Percentiles rank a stretch among this genome's conserved stretches.
Evolutionary conservation across 2,329 filamentous ascomycete species (phyloP).

Genomic region (Colletotrichum endophyticum): DNA sequence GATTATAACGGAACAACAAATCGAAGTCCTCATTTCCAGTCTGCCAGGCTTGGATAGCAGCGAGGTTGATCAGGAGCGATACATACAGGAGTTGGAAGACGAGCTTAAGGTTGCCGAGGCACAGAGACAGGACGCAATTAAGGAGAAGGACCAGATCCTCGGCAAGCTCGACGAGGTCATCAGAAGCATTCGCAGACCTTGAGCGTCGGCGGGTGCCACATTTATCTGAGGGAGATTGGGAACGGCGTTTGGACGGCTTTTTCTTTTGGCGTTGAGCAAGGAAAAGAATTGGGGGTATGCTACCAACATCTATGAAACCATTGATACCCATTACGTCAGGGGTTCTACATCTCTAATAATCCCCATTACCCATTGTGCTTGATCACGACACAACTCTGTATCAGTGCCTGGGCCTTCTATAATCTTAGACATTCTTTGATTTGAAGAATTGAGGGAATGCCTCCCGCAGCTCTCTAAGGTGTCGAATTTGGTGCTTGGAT

Average conservation of each 20-base stretch:
- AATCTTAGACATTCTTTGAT: slow-evolving; percentile 29
- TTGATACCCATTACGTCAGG: background rate
- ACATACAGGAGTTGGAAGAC: slow-evolving; percentile 68
- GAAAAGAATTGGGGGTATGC: background rate
- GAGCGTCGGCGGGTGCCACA: slow-evolving; percentile 24
- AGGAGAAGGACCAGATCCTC: slow-evolving; percentile 67
- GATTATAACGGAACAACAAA: slow-evolving; percentile 82
- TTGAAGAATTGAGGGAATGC: slow-evolving; percentile 90
- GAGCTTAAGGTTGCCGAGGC: slow-evolving; percentile 68
- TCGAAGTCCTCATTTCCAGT: slow-evolving; percentile 76
- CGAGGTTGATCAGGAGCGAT: slow-evolving; percentile 75
- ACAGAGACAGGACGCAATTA: slow-evolving; percentile 66
- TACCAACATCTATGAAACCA: background rate
- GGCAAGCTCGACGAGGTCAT: slow-evolving; percentile 66
- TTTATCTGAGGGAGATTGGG: background rate
- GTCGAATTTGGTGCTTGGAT: slow-evolving; percentile 76
- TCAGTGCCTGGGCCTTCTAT: background rate
- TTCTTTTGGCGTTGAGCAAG: slow-evolving; percentile 20
- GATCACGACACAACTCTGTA: background rate
- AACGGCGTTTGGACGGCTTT: slow-evolving; percentile 23
- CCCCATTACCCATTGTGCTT: background rate
- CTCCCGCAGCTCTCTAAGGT: slow-evolving; percentile 75
- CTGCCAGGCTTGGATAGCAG: slow-evolving; percentile 81
- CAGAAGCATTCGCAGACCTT: slow-evolving; percentile 63
- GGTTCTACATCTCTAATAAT: background rate